Percentiles rank a stretch among this genome's conserved stretches.
Conservation (phyloP, 2,329 filamentous ascomycete genomes). For the Triangularia verruculosa region DNA sequence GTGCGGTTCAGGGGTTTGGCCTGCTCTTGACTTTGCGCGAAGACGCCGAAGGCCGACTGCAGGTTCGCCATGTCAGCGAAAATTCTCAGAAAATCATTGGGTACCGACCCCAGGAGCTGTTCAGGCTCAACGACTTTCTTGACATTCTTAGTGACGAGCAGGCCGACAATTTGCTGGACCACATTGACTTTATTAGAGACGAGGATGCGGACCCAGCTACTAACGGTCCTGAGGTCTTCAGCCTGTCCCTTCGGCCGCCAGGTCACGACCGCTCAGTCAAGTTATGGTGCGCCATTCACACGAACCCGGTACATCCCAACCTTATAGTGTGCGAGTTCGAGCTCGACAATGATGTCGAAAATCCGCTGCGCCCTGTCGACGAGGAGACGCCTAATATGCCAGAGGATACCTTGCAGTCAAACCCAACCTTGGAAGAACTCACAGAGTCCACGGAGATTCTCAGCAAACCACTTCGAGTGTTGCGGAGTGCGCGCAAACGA, state of each 20-base stretch:
- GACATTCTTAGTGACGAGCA: constrained; percentile 83
- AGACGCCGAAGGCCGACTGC: constrained; percentile 62
- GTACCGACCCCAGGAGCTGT: constrained; percentile 73
- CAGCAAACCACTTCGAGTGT: constrained; percentile 73
- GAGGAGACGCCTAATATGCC: constrained; percentile 61
- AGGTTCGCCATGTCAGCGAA: constrained; percentile 74
- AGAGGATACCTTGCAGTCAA: constrained; percentile 69
- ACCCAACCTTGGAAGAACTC: constrained; percentile 71
- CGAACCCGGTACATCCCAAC: constrained; percentile 64
- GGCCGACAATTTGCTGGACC: constrained; percentile 77
- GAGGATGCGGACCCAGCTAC: constrained; percentile 71
- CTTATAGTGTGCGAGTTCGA: constrained; percentile 87
- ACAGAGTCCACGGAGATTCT: constrained; percentile 71
- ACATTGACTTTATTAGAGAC: constrained; percentile 83
- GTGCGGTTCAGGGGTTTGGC: constrained; percentile 78
- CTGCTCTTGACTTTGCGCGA: constrained; percentile 72
- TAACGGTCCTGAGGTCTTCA: constrained; percentile 85
- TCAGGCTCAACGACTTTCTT: constrained; percentile 71
- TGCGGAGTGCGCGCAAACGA: constrained; percentile 71
- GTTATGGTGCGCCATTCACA: constrained; percentile 85
- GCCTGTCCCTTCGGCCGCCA: constrained; percentile 65
- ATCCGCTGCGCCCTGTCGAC: constrained; percentile 63
- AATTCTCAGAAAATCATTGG: constrained; percentile 75
- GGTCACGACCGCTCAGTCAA: constrained; percentile 58
- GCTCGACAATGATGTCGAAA: constrained; percentile 69